phyloP scores from a whole-genome alignment of 1,284 basidiomycete genomes.

The Macrocystidia cucumis region DNA sequence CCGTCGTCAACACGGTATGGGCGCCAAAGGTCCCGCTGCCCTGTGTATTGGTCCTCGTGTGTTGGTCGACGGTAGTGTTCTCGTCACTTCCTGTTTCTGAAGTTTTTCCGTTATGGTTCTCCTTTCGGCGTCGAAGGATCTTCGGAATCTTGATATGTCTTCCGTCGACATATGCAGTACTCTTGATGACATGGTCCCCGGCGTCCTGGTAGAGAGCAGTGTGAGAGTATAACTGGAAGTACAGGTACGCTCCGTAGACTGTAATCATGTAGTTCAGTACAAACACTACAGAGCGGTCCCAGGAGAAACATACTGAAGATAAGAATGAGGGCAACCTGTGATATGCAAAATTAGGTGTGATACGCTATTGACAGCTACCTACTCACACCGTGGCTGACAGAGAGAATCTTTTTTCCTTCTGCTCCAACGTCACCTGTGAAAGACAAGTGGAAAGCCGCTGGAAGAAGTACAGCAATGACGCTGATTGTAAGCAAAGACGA shows the following conservation, averaged over 20 bases:
- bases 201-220: conserved; percentile 61
- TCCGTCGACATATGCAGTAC: conserved; percentile 32
- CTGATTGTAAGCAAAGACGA: conserved; percentile 74
- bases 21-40: background rate
- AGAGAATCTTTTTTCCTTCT: conserved; percentile 47
- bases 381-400: conserved; percentile 74
- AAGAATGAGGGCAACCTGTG: conserved; percentile 71
- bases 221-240: conserved; percentile 87
- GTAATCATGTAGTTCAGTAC: conserved; percentile 6
- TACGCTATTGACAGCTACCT: background rate
- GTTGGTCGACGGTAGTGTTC: background rate
- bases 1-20: background rate
- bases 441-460: conserved; percentile 55
- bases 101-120: conserved; percentile 6
- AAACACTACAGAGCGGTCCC: background rate
- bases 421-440: conserved; percentile 11
- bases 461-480: conserved; percentile 76
- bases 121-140: no score
- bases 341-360: conserved; percentile 8
- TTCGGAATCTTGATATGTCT: no score
- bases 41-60: conserved; percentile 4
- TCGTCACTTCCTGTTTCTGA: conserved; percentile 2
- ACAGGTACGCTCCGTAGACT: conserved; percentile 70
- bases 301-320: conserved; percentile 52
- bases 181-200: conserved; percentile 27